These are phyloP conservation scores for Trametes coccinea DNA, from an alignment of 768 basidiomycete genomes.

Conservation along the genomic window DNA sequence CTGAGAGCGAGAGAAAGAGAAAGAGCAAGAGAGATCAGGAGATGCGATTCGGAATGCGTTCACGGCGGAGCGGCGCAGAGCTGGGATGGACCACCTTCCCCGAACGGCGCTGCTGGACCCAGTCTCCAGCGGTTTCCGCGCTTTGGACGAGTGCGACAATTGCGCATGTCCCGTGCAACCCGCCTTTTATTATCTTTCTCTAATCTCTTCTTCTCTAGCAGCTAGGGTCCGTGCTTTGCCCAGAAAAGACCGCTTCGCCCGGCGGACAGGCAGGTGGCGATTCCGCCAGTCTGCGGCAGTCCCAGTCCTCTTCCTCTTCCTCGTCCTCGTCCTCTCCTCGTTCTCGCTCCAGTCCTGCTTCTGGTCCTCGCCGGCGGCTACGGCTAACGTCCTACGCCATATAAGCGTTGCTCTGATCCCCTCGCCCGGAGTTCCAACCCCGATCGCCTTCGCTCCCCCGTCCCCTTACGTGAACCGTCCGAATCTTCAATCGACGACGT, in stretches of 20 bases:
- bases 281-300: not conserved
- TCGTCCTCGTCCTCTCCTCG: too few relatives aligned
- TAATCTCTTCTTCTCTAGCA: not conserved
- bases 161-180: too few relatives aligned
- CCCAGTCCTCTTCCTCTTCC: not conserved
- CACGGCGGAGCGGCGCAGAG: not conserved
- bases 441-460: slow-evolving; percentile 29
- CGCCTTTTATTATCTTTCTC: too few relatives aligned
- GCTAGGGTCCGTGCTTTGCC: slow-evolving; percentile 5
- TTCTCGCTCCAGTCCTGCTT: too few relatives aligned
- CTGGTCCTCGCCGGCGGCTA: slow-evolving; percentile 17
- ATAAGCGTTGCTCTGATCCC: slow-evolving; percentile 26
- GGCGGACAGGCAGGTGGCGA: not conserved
- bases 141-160: not conserved
- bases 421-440: slow-evolving; percentile 23
- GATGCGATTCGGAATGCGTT: not conserved
- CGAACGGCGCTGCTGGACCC: not conserved
- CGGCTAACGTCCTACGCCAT: slow-evolving; percentile 15
- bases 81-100: slow-evolving; percentile 10
- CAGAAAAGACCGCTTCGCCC: slow-evolving; percentile 2
- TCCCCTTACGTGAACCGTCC: slow-evolving; percentile 22
- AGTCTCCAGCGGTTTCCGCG: not conserved
- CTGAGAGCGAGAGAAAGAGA: too few relatives aligned
- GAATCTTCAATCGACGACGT: too few relatives aligned
- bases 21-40: not conserved